Base-by-base conservation (phyloP, 192 early-diverging fungal genomes). In the Phycomyces nitens region DNA sequence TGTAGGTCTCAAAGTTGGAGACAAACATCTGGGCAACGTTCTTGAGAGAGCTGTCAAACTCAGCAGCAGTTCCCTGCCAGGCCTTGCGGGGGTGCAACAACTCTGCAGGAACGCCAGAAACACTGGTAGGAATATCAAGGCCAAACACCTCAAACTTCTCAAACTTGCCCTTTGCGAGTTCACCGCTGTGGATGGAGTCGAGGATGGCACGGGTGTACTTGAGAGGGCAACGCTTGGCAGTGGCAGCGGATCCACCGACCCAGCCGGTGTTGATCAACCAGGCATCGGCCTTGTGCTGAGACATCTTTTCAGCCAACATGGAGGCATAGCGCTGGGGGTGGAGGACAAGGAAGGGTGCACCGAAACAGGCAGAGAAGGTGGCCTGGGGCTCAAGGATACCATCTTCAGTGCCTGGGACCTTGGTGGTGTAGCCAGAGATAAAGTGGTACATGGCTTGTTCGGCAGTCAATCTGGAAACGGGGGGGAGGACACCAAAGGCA, bases 141-240 rank as follows among this genome's bases (percentile, higher is more conserved):
- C 87, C 86, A 75, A 98, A 98, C 43, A 89, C 82, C 20, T 89
- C 89, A 80, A 92, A 96, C 77, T 77, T 92, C 62, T 88, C 82
- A 77, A 89, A 96, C 65, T 93, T 82, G 29, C 91, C 88, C 29
- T 86, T 87, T 60, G 84, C 72, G 58, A 98, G 87, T 78, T 92
- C 92, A 53, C 94, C 94, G 57, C 77, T 86, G 88, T 98, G 96
- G 80, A 98, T 96, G 44, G 95, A 88, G 72, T 98, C 94, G 64
- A 98, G 90, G 75, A 98, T 96, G 66, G 96, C 96, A 58, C 96
- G 91, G 54, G 93, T 91, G 85, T 98, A 95, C 84, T 93, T 95
- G 62, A 98, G 88, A n/a, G 93, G 80, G 62, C 94, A 93, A 39
- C 96, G 90, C 81, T 93, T 88, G 55, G 92, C 64, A 39, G 77